These are phyloP conservation scores for Sporopachydermia lactativora DNA, from an alignment of 805 yeast genomes.

Conservation along the genomic window DNA sequence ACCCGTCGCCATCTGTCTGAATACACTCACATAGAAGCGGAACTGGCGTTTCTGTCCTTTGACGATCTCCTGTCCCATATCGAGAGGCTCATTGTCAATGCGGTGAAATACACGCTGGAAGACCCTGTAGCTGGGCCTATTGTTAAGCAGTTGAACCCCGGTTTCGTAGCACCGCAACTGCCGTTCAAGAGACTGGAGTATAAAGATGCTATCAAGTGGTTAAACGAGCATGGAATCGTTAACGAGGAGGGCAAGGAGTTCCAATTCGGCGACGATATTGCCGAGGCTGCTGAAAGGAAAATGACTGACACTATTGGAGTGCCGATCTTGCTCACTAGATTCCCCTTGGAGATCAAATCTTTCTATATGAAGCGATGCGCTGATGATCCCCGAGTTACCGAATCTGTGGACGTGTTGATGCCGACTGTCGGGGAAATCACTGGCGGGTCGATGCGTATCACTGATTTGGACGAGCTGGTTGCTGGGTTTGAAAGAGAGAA, in stretches of 20 bases:
- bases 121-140: constrained; percentile 91
- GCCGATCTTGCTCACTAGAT: constrained; percentile 83
- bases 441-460: constrained; percentile 98
- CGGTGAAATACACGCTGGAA: constrained; percentile 63
- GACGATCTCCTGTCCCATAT: constrained; percentile 79
- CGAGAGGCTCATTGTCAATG: constrained; percentile 59
- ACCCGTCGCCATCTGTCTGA: constrained; percentile 97
- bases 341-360: constrained; percentile 95
- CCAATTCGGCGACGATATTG: constrained; percentile 97
- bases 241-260: constrained; percentile 91
- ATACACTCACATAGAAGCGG: constrained; percentile 95
- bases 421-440: constrained; percentile 98
- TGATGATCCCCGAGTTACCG: constrained; percentile 91
- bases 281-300: constrained; percentile 98
- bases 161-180: constrained; percentile 61
- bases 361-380: constrained; percentile 92
- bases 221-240: constrained; percentile 84
- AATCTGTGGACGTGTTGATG: constrained; percentile 96
- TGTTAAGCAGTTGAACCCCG: constrained; percentile 84
- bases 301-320: constrained; percentile 93
- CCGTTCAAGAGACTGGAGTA: constrained; percentile 92
- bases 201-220: constrained; percentile 86
- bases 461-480: constrained; percentile 62
- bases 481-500: constrained; percentile 91
- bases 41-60: constrained; percentile 74